phyloP scores from a whole-genome alignment of 129 eudicot genomes.

The Escallonia rubra region DNA sequence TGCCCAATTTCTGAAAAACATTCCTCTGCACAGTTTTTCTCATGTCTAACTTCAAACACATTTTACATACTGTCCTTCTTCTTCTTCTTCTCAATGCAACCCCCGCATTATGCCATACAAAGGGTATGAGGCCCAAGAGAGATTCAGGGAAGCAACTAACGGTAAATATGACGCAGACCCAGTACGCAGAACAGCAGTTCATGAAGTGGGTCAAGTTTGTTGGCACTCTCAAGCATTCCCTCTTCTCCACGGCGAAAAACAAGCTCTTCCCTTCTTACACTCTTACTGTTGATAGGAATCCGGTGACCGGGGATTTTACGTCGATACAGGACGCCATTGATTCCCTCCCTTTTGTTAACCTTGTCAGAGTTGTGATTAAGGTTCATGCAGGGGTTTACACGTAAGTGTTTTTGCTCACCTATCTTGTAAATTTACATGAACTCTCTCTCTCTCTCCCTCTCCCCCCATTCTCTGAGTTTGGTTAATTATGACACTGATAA shows the following conservation, averaged over 20 bases:
- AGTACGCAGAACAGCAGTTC: conserved; percentile 74
- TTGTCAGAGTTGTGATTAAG: conserved; percentile 67
- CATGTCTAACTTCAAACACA: conserved; percentile 41
- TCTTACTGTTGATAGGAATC: conserved; percentile 72
- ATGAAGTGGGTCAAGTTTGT: conserved; percentile 88
- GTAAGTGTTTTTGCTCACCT: conserved; percentile 35
- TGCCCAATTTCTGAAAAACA: conserved; percentile 20
- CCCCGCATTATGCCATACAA: conserved; percentile 45
- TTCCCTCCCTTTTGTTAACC: conserved; percentile 75
- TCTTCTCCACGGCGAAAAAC: conserved; percentile 71
- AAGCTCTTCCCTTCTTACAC: conserved; percentile 69
- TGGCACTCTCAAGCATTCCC: conserved; percentile 76
- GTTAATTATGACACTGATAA: neutral
- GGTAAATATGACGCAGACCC: conserved; percentile 65
- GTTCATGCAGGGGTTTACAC: conserved; percentile 91
- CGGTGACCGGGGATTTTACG: conserved; percentile 69
- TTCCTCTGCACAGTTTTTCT: conserved; percentile 28
- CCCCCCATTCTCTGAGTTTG: neutral
- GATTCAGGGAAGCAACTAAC: conserved; percentile 35
- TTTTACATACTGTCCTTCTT: conserved; percentile 29
- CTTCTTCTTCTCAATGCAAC: conserved; percentile 29
- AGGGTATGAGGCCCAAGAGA: conserved; percentile 43
- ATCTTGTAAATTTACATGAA: neutral
- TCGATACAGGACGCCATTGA: conserved; percentile 87
- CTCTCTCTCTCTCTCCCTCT: conserved; percentile 6